Evolutionary conservation across 2,329 filamentous ascomycete species (phyloP).

Genomic region (Aspergillus bombycis): DNA sequence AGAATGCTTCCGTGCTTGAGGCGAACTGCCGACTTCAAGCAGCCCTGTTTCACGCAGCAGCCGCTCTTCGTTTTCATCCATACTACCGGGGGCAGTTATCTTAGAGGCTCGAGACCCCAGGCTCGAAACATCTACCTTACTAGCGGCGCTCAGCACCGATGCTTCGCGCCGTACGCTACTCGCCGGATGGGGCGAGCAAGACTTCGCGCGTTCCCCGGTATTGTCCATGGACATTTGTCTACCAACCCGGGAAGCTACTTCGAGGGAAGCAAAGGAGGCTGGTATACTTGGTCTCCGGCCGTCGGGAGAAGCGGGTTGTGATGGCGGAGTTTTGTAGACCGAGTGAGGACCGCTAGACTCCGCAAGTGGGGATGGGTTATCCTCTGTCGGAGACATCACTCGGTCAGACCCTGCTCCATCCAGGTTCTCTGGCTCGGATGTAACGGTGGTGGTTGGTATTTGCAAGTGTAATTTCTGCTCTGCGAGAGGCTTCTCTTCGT

Average conservation of each 20-base stretch:
- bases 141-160: slow-evolving; percentile 43
- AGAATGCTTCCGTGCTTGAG: slow-evolving; percentile 46
- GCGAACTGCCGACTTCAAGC: slow-evolving; percentile 52
- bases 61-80: slow-evolving; percentile 69
- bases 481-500: slow-evolving; percentile 31
- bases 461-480: slow-evolving; percentile 26
- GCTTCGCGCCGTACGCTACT: slow-evolving; percentile 39
- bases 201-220: slow-evolving; percentile 32
- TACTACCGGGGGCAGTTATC: slow-evolving; percentile 40
- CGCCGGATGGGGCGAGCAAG: slow-evolving; percentile 28
- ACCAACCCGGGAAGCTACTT: slow-evolving; percentile 28
- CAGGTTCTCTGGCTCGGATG: slow-evolving; percentile 18
- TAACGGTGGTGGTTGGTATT: slow-evolving; percentile 19
- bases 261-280: slow-evolving; percentile 36
- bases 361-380: slow-evolving; percentile 14
- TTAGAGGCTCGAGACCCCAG: slow-evolving; percentile 39
- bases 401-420: slow-evolving; percentile 12
- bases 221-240: slow-evolving; percentile 33
- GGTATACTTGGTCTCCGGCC: slow-evolving; percentile 37
- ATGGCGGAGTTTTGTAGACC: slow-evolving; percentile 25
- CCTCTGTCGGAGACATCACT: slow-evolving; percentile 15
- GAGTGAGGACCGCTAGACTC: slow-evolving; percentile 19
- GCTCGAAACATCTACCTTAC: slow-evolving; percentile 40
- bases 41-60: slow-evolving; percentile 70
- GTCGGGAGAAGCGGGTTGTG: slow-evolving; percentile 27